phyloP scores from a whole-genome alignment of 164 flowering plant genomes.

The Dillenia turbinata region DNA sequence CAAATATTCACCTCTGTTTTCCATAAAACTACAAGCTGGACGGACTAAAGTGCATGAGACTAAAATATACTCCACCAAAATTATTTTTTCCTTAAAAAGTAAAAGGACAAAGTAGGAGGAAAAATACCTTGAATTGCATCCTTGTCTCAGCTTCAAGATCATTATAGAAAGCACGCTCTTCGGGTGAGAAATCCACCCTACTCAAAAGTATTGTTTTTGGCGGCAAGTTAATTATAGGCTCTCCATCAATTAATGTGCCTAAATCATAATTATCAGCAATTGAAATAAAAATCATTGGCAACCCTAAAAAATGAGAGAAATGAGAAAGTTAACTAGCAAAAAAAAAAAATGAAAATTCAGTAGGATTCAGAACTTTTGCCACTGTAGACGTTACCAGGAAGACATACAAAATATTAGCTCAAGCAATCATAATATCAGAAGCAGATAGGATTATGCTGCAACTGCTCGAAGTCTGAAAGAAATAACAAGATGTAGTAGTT shows the following conservation, averaged over 20 bases:
- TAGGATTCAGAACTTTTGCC: no score
- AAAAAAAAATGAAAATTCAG: neutral
- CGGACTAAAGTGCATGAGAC: no score
- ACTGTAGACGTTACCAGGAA: no score
- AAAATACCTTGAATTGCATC: conserved; percentile 73
- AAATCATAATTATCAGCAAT: conserved; percentile 20
- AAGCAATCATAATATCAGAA: no score
- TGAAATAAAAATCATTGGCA: neutral
- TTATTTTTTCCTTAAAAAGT: no score
- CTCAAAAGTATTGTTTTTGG: conserved; percentile 57
- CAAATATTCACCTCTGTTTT: no score
- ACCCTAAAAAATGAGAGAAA: neutral
- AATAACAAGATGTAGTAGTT: no score
- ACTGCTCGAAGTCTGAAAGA: no score
- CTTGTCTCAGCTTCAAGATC: conserved; percentile 84
- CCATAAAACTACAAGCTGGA: no score
- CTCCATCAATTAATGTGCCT: conserved; percentile 76
- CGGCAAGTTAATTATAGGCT: conserved; percentile 81
- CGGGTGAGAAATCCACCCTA: conserved; percentile 71
- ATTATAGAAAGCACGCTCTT: conserved; percentile 78
- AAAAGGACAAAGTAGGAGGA: neutral
- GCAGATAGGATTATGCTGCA: no score
- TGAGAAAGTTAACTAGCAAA: neutral
- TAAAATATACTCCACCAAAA: no score
- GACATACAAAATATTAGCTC: no score